phyloP scores from a whole-genome alignment of 2,329 filamentous ascomycete genomes.

The Venturia aucupariae region DNA sequence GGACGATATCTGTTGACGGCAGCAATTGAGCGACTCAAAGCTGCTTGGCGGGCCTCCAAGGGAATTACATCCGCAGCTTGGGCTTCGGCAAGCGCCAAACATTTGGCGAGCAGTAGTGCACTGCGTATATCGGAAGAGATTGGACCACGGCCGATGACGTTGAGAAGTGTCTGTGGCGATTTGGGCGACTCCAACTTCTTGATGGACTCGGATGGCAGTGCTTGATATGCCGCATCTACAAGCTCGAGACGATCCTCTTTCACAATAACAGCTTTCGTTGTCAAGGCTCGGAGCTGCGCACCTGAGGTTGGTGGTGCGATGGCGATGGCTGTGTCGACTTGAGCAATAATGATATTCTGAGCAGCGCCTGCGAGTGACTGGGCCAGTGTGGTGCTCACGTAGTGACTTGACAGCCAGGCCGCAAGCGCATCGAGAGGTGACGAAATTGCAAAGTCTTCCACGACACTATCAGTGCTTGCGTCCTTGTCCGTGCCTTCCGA shows the following conservation, averaged over 20 bases:
- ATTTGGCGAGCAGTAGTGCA: constrained; percentile 51
- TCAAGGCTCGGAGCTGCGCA: constrained; percentile 50
- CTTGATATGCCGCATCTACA: constrained; percentile 44
- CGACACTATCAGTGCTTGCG: constrained; percentile 70
- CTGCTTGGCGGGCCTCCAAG: constrained; percentile 19
- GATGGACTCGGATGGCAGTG: constrained; percentile 35
- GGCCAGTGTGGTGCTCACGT: neutral
- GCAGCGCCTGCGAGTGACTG: constrained; percentile 30
- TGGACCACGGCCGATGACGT: constrained; percentile 44
- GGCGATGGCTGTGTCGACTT: constrained; percentile 60
- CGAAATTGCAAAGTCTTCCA: constrained; percentile 74
- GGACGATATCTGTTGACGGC: constrained; percentile 34
- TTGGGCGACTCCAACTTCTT: constrained; percentile 23
- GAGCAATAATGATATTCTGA: constrained; percentile 36
- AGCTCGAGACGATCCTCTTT: constrained; percentile 42
- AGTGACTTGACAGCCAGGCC: constrained; percentile 65
- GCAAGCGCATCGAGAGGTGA: constrained; percentile 85
- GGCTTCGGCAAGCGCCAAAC: constrained; percentile 41
- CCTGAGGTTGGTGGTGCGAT: constrained; percentile 71
- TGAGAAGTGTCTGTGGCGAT: constrained; percentile 28
- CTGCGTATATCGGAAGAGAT: constrained; percentile 48
- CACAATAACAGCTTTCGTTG: constrained; percentile 50
- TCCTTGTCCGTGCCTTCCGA: constrained; percentile 56
- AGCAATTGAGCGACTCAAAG: constrained; percentile 29
- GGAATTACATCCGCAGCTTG: constrained; percentile 23